phyloP scores from a whole-genome alignment of 2,329 filamentous ascomycete genomes.

The Dendryphion nanum region DNA sequence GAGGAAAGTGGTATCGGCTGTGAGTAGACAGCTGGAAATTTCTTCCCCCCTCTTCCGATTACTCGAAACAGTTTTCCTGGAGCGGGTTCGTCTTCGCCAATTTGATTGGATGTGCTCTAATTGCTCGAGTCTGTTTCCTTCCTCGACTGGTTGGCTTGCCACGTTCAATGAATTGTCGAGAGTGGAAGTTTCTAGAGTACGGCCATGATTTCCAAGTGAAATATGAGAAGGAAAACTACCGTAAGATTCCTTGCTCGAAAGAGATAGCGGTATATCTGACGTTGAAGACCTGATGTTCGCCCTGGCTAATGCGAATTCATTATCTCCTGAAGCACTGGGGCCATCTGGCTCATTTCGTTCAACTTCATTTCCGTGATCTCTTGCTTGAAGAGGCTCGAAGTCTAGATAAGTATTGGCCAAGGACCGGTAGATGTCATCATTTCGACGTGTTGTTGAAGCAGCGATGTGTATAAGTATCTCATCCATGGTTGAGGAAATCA shows the following conservation, averaged over 20 bases:
- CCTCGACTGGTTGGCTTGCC: background rate
- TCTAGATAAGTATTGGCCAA: constrained; percentile 42
- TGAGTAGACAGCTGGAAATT: no score
- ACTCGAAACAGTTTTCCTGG: no score
- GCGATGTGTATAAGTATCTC: constrained; percentile 48
- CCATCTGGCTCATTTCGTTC: no score
- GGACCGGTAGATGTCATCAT: constrained; percentile 43
- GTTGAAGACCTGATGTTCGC: no score
- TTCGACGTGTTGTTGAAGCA: constrained; percentile 40
- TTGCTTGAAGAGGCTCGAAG: constrained; percentile 29
- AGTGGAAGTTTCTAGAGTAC: background rate
- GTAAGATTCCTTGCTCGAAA: constrained; percentile 29
- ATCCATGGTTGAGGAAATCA: no score
- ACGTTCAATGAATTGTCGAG: background rate
- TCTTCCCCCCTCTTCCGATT: no score
- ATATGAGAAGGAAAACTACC: constrained; percentile 33
- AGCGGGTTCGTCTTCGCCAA: constrained; percentile 24
- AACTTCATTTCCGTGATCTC: no score
- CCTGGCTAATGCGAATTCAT: no score
- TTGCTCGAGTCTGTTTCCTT: constrained; percentile 20
- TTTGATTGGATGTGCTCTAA: constrained; percentile 24
- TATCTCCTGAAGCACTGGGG: no score
- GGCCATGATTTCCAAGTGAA: constrained; percentile 9
- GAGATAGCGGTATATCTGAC: no score
- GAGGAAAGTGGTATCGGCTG: no score